A percentile compares a stretch with the other conserved stretches of the same genome.
Conservation (phyloP, 495 filamentous ascomycete species). For the Pseudotulostoma volvatum region DNA sequence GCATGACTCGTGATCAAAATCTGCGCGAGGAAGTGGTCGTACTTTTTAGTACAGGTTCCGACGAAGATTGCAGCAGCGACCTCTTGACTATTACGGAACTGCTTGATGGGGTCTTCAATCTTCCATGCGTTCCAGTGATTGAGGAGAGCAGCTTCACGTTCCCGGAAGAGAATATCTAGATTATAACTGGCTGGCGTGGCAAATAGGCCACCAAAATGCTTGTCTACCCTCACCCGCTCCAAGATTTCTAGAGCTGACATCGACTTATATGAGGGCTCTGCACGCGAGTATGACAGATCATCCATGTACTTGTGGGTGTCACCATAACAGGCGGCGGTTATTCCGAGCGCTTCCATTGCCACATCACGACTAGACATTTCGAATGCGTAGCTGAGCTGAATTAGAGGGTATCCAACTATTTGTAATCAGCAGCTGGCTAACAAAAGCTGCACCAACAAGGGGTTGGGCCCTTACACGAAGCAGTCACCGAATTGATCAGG, state of each 20-base stretch:
- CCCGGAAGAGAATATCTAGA: conserved; percentile 46
- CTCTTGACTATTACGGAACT: conserved; percentile 65
- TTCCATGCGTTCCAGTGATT: conserved; percentile 83
- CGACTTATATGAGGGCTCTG: conserved; percentile 28
- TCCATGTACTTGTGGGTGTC: conserved; percentile 66
- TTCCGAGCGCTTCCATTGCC: conserved; percentile 66
- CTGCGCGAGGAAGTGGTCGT: conserved; percentile 79
- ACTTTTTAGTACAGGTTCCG: conserved; percentile 38
- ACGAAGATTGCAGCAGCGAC: conserved; percentile 58
- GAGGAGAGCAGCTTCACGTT: conserved; percentile 51
- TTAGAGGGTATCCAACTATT: conserved; percentile 70
- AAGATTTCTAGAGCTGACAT: conserved; percentile 51
- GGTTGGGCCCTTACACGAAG: conserved; percentile 65
- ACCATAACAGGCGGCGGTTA: conserved; percentile 55
- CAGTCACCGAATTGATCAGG: conserved; percentile 58
- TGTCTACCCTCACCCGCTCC: conserved; percentile 35
- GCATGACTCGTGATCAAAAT: conserved; percentile 74
- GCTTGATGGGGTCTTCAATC: conserved; percentile 42
- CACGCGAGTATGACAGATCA: conserved; percentile 45
- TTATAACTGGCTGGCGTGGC: conserved; percentile 41
- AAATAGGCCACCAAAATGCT: conserved; percentile 41
- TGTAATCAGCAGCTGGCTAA: background rate
- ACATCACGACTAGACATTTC: conserved; percentile 65
- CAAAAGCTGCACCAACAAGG: background rate
- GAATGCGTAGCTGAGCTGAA: conserved; percentile 78